Evolutionary conservation across 2,329 filamentous ascomycete species (phyloP), one percentile per base, ranked within the genome.

Genomic region (Ophiocordyceps camponoti-rufipedis): DNA sequence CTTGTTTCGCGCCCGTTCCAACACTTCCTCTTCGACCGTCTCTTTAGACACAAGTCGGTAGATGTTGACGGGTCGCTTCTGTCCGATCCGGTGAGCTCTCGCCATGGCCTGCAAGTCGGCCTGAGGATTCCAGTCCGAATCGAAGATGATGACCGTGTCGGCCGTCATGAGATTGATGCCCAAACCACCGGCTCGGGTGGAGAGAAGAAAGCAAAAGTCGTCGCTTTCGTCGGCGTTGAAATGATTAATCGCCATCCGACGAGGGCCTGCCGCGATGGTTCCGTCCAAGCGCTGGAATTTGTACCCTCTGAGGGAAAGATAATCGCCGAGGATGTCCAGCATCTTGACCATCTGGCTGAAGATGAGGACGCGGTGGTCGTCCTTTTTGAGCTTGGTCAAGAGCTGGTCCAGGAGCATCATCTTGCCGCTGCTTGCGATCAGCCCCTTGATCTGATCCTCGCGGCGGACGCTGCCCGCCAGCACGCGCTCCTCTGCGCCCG

Each of bases 321-420:
- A 98, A 56, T 98, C 89, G 42, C 86, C 85, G 1, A 98, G 72
- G 45, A 98, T 91, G 56, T 98, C 88, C 19, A 98, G 74, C 84
- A 98, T 96, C 59, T 86, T 93, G 33, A 98, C 93, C 91, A 98
- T 98, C 60, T 98, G 91, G 60, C 89, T 96, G 69, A 98, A 98
- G 52, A 98, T 96, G 50, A 98, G 68, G 12, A 98, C 93, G 46
- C 91, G 85, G 62, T 98, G 91, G 43, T 85, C 86, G 56, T 98
- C 91, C 53, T 82, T 85, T 61, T 83, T 94, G 52, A 98, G 67
- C 64, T 98, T 98, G 6, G 83, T 82, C 11, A 98, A 72, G n/a
- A 98, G 78, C 58, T 88, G 86, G 55, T 98, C 91, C 8, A 98
- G 75, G 43, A 98, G 72, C 87, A 96, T 96, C 91, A 98, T 95